These are phyloP conservation scores for Ustilago loliicola DNA, from an alignment of 1,284 basidiomycete genomes.

Conservation along the genomic window DNA sequence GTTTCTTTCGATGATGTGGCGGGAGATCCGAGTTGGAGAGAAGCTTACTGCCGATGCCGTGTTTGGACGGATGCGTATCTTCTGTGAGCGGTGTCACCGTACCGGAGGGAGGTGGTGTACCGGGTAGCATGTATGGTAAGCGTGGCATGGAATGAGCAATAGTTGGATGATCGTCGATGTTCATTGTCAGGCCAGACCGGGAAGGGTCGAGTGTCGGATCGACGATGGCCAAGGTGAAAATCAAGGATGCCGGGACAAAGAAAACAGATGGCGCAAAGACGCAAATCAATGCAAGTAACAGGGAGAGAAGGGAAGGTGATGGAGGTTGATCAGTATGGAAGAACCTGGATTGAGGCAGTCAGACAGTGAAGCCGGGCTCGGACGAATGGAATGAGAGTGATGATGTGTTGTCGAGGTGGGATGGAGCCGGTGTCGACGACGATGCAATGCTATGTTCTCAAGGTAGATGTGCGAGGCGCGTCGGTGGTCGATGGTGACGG, in stretches of 20 bases:
- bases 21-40: neutral
- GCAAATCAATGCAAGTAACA: neutral
- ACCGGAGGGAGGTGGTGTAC: slow-evolving; percentile 34
- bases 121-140: slow-evolving; percentile 13
- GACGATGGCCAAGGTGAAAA: neutral
- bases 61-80: slow-evolving; percentile 3
- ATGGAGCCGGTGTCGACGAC: neutral
- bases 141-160: neutral
- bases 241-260: neutral
- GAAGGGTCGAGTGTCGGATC: neutral
- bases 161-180: neutral
- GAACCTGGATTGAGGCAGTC: no score
- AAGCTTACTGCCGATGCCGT: neutral
- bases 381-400: no score
- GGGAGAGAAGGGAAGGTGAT: neutral
- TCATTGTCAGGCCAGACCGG: neutral
- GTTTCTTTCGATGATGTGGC: neutral
- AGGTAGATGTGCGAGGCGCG: neutral
- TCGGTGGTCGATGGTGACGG: neutral
- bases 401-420: neutral
- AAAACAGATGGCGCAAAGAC: neutral
- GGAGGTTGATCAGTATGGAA: no score
- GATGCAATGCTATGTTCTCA: neutral
- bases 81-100: slow-evolving; percentile 32
- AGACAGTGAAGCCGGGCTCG: no score